A percentile compares a stretch with the other conserved stretches of the same genome.
phyloP scores from a whole-genome alignment of 2,329 filamentous ascomycete species.

The Waltergamsia citrina region DNA sequence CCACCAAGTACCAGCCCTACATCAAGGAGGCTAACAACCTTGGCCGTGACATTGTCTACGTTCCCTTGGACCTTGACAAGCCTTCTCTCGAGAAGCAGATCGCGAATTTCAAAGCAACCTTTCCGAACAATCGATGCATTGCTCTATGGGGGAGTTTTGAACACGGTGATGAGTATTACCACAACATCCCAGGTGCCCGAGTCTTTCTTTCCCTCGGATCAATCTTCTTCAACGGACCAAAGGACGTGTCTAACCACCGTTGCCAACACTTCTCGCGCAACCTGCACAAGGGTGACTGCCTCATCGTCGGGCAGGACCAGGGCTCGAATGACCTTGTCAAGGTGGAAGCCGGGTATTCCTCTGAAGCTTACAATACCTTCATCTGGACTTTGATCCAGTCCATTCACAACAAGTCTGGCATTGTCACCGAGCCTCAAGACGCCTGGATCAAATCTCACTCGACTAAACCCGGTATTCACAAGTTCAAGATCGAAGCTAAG shows the following conservation, averaged over 20 bases:
- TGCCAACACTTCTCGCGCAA: slow-evolving; percentile 9
- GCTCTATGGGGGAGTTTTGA: slow-evolving; percentile 13
- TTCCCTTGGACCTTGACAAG: slow-evolving; percentile 9
- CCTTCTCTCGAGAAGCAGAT: slow-evolving; percentile 7
- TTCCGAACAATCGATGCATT: slow-evolving; percentile 5
- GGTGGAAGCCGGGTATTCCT: slow-evolving; percentile 1
- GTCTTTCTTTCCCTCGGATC: slow-evolving; percentile 11
- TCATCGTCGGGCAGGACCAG: slow-evolving; percentile 5
- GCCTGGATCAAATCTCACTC: no score
- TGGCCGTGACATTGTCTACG: slow-evolving; percentile 8
- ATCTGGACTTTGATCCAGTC: not conserved
- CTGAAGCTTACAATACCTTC: slow-evolving; percentile 1
- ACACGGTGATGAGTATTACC: slow-evolving; percentile 8
- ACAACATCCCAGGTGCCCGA: not conserved
- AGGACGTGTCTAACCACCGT: slow-evolving; percentile 9
- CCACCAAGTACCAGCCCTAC: slow-evolving; percentile 11
- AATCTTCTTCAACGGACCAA: slow-evolving; percentile 11
- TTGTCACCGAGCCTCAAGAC: no score
- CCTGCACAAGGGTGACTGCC: slow-evolving; percentile 1
- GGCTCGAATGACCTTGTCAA: no score
- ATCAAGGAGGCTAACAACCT: slow-evolving; percentile 8
- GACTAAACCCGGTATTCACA: no score
- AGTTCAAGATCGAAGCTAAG: slow-evolving; percentile 2
- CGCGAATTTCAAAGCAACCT: slow-evolving; percentile 5
- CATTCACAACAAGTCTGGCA: no score